Evolutionary conservation across 2,329 filamentous ascomycete genomes (phyloP).

Genomic region (Monosporascus cannonballus): DNA sequence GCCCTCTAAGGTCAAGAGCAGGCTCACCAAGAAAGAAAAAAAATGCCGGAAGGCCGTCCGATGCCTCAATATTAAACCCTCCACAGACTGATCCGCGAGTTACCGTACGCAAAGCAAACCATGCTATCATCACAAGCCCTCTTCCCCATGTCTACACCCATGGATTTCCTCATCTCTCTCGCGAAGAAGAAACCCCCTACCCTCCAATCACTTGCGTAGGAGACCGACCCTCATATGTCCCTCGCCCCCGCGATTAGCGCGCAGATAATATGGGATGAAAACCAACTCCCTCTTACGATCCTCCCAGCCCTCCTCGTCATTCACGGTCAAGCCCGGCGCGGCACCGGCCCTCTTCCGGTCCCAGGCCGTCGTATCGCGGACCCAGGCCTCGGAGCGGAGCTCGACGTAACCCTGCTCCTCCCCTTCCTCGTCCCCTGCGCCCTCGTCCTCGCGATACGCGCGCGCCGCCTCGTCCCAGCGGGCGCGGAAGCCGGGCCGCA

Average conservation of each 20-base stretch:
- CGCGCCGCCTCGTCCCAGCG: constrained; percentile 18
- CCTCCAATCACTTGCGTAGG: constrained; percentile 9
- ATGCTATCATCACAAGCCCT: not conserved
- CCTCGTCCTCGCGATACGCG: constrained; percentile 21
- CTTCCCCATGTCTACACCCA: not conserved
- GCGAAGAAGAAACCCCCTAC: not conserved
- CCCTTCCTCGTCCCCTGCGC: constrained; percentile 10
- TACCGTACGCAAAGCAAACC: no score
- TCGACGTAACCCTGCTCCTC: constrained; percentile 22
- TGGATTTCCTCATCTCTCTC: not conserved
- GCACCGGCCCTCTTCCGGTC: constrained; percentile 10
- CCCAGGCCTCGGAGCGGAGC: constrained; percentile 20
- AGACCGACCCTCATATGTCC: constrained; percentile 47
- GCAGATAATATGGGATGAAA: constrained; percentile 50
- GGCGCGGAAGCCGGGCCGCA: not conserved
- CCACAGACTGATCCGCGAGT: no score
- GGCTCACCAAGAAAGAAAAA: no score
- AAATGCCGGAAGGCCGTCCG: no score
- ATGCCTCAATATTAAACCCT: no score
- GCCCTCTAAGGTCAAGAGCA: no score
- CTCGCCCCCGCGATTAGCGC: constrained; percentile 47
- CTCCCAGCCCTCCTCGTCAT: constrained; percentile 11
- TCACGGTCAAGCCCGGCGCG: constrained; percentile 15
- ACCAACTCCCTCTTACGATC: constrained; percentile 27
- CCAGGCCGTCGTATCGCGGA: constrained; percentile 17